A percentile compares a stretch with the other conserved stretches of the same genome.
Conservation (phyloP, 257 asterid genomes). For the Capsicum pubescens region DNA sequence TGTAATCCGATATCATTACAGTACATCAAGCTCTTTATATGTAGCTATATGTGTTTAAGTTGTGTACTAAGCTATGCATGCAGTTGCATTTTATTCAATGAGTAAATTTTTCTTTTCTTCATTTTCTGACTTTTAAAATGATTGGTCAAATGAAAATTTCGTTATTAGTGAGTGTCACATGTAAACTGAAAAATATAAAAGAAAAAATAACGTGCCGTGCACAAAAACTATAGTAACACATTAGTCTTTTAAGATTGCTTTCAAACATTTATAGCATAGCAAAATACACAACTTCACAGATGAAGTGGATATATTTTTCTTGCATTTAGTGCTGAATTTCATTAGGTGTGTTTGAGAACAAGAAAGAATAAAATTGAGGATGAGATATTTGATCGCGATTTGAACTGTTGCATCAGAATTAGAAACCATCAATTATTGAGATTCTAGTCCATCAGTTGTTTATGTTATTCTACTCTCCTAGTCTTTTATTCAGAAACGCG, state of each 20-base stretch:
- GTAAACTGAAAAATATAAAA: not conserved
- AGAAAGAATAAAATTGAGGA: not conserved
- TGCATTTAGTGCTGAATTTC: not conserved
- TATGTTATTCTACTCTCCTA: not conserved
- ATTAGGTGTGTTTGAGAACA: not conserved
- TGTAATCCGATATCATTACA: not conserved
- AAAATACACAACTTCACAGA: not conserved
- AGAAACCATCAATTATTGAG: not conserved
- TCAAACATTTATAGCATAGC: not conserved
- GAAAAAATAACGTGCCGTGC: not conserved
- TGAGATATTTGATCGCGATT: not conserved
- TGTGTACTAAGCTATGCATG: not conserved
- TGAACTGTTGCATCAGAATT: not conserved
- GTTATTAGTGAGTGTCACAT: not conserved
- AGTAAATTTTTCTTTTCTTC: not conserved
- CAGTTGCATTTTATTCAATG: not conserved
- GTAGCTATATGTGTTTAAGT: not conserved
- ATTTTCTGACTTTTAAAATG: not conserved
- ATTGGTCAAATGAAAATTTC: not conserved
- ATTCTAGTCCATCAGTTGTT: not conserved
- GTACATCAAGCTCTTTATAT: not conserved
- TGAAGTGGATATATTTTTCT: not conserved
- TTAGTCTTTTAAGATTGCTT: not conserved
- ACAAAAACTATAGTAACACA: not conserved
- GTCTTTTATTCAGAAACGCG: not conserved